A percentile compares a stretch with the other conserved stretches of the same genome.
These are phyloP conservation scores for Metschnikowia anglica DNA, from an alignment of 805 yeast genomes.

Conservation along the genomic window DNA sequence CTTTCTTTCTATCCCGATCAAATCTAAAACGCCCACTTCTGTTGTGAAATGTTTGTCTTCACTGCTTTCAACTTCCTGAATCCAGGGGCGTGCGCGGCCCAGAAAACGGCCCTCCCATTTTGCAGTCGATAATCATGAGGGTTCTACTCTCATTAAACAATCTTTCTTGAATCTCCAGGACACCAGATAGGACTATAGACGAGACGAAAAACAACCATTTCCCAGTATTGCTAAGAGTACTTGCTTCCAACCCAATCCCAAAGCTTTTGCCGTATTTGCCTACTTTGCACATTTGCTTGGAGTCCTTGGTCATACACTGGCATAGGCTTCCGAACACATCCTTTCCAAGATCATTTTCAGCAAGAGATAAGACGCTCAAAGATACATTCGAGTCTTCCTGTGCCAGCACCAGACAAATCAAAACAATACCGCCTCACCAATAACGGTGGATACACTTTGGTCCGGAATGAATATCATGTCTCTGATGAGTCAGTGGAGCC, in stretches of 20 bases:
- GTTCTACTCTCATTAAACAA: not conserved
- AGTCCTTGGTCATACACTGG: too few species aligned
- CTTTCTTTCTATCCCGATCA: too few species aligned
- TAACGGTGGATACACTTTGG: not conserved
- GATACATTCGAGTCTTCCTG: too few species aligned
- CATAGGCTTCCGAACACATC: too few species aligned
- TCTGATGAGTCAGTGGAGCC: slow-evolving; percentile 15
- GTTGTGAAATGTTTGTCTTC: too few species aligned
- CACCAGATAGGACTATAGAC: not conserved
- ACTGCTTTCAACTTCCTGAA: not conserved
- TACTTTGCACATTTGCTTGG: too few species aligned
- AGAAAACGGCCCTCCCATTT: slow-evolving; percentile 17
- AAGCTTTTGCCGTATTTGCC: too few species aligned
- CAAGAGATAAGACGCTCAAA: too few species aligned
- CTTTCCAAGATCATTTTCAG: too few species aligned
- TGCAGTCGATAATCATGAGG: slow-evolving; percentile 19
- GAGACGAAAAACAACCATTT: not conserved
- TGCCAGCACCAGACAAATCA: too few species aligned
- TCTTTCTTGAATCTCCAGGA: not conserved
- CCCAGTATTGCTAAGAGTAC: not conserved
- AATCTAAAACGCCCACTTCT: too few species aligned
- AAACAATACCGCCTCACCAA: not conserved
- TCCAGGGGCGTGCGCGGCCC: slow-evolving; percentile 9
- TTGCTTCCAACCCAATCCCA: too few species aligned
- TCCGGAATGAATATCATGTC: slow-evolving; percentile 10